These are phyloP conservation scores for Tolypocladium amazonense DNA, from an alignment of 2,329 filamentous ascomycete species.

Conservation along the genomic window DNA sequence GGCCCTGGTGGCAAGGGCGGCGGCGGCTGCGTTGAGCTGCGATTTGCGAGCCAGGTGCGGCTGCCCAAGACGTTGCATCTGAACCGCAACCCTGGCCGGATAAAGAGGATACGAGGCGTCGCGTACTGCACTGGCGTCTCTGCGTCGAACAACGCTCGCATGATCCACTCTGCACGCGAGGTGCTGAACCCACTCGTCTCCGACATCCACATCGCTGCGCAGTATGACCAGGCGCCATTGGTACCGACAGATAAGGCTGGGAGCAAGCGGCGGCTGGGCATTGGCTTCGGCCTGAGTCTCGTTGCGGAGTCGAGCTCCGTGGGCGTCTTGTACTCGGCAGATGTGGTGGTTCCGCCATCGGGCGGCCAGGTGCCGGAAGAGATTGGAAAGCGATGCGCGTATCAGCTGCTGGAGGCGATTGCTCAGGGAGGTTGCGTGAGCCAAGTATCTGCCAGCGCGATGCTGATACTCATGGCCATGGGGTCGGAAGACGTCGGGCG, in stretches of 20 bases:
- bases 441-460: slow-evolving; percentile 57
- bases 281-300: slow-evolving; percentile 83
- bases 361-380: slow-evolving; percentile 85
- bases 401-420: slow-evolving; percentile 78
- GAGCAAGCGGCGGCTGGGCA: slow-evolving; percentile 58
- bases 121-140: slow-evolving; percentile 89
- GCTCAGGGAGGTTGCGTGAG: slow-evolving; percentile 74
- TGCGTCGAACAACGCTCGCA: slow-evolving; percentile 84
- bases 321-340: slow-evolving; percentile 79
- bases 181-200: slow-evolving; percentile 76
- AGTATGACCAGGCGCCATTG: slow-evolving; percentile 59
- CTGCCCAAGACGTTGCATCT: slow-evolving; percentile 91
- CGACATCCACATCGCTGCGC: slow-evolving; percentile 82
- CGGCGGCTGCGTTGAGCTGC: slow-evolving; percentile 83
- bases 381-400: slow-evolving; percentile 77
- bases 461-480: slow-evolving; percentile 94
- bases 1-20: slow-evolving; percentile 68
- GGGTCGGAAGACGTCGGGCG: slow-evolving; percentile 91
- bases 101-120: slow-evolving; percentile 84
- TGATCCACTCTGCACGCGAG: slow-evolving; percentile 85
- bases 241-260: slow-evolving; percentile 40
- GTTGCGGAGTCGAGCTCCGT: slow-evolving; percentile 82
- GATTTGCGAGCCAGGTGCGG: slow-evolving; percentile 87
- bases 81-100: slow-evolving; percentile 66
- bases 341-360: slow-evolving; percentile 61